phyloP scores from a whole-genome alignment of 805 yeast species.

The Barnettozyma populi region DNA sequence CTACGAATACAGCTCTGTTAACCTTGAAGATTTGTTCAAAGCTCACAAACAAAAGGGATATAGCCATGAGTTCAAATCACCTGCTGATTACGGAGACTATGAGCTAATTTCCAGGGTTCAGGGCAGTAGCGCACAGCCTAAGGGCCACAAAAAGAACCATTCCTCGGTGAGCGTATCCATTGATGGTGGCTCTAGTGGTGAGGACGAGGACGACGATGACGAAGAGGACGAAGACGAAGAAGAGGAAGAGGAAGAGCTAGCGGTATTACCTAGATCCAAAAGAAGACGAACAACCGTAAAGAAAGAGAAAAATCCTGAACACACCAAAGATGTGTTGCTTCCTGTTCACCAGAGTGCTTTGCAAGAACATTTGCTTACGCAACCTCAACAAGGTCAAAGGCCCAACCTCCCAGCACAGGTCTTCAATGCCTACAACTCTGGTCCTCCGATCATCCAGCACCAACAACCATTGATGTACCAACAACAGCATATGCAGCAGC shows the following conservation, averaged over 20 bases:
- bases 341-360: neutral
- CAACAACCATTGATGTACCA: constrained; percentile 8
- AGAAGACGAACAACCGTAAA: neutral
- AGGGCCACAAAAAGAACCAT: constrained; percentile 12
- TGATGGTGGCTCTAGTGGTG: constrained; percentile 12
- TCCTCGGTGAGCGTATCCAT: constrained; percentile 15
- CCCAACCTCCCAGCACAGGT: neutral
- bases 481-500: constrained; percentile 6
- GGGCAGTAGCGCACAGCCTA: neutral
- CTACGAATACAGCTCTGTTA: constrained; percentile 77
- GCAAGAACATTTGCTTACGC: constrained; percentile 6
- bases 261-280: neutral
- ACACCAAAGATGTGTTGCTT: neutral
- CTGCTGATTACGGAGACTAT: constrained; percentile 62
- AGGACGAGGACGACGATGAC: constrained; percentile 18
- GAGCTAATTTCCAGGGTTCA: constrained; percentile 30
- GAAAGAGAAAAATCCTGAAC: neutral
- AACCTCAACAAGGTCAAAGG: neutral
- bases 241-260: constrained; percentile 10
- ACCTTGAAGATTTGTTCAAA: constrained; percentile 45
- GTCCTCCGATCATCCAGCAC: constrained; percentile 5
- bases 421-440: constrained; percentile 6
- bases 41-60: constrained; percentile 30
- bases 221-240: constrained; percentile 11
- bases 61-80: constrained; percentile 56